Base-by-base conservation (phyloP, 2,329 filamentous ascomycete species). In the Thelonectria blattea region DNA sequence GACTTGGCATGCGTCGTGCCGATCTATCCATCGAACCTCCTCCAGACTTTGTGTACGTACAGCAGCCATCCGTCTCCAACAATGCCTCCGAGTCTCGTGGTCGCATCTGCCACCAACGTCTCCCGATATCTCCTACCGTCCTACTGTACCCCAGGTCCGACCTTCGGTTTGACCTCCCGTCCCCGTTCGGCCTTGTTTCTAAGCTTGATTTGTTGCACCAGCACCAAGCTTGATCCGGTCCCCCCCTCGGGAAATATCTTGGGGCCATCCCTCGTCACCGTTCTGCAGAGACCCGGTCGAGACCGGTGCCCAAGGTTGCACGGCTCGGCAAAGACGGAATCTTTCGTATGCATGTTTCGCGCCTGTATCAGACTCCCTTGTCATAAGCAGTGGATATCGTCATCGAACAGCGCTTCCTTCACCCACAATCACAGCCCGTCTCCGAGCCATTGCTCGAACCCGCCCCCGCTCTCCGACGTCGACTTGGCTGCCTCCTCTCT, bases 381-480 rank as follows among this genome's bases (percentile, higher is more conserved):
- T 24, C 22, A 24, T 24, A 24, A 24, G 22, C 22, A 24, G 3
- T 46, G 43, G 20, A 11, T 6, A 17, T 22, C 20, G 18, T 45
- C 20, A 34, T 22, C 2, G 12, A 15, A 9, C 2, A n/a, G 14
- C 18, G 3, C n/a, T 58, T 69, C 56, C n/a, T 58, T 69, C 55
- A n/a, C n/a, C n/a, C n/a, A n/a, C n/a, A n/a, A n/a, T n/a, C n/a
- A 71, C 55, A 63, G 68, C 27, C 52, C 60, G 58, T 63, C 56
- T 42, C 45, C 64, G 52, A 68, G 58, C 65, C 69, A 71, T 59
- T 62, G 62, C 49, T 74, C 70, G 63, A 74, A 74, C 3, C 67
- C 73, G 51, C 70, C 71, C 11, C 51, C 56, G 2, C 45, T 60
- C 7, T 41, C 17, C 58, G 60, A 62, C 7, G 30, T 42, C 14